Evolutionary conservation across 345 rosid genomes (phyloP).

Genomic region (Boechera divaricarpa): DNA sequence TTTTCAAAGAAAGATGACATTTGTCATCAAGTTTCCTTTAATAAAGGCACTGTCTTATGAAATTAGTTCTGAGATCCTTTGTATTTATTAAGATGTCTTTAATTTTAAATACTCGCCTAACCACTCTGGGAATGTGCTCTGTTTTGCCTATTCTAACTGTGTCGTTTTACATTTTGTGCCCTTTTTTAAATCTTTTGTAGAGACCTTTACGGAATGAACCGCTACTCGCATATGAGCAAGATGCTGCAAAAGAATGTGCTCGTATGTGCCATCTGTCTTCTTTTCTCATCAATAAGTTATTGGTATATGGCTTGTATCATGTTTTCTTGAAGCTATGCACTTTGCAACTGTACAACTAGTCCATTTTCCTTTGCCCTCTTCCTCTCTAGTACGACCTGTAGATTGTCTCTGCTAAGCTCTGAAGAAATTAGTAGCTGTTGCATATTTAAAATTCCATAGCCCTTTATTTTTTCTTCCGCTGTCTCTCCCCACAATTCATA

Average conservation of each 20-base stretch:
- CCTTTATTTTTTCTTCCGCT: neutral
- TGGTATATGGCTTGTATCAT: constrained; percentile 22
- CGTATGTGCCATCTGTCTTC: constrained; percentile 55
- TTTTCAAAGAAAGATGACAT: constrained; percentile 8
- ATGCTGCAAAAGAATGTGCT: constrained; percentile 52
- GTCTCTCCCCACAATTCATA: neutral
- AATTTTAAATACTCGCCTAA: neutral
- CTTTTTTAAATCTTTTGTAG: constrained; percentile 45
- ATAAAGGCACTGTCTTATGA: constrained; percentile 3
- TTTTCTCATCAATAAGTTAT: constrained; percentile 9
- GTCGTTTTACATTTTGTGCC: neutral
- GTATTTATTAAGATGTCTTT: neutral
- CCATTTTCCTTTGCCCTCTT: constrained; percentile 1
- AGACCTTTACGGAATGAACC: constrained; percentile 42
- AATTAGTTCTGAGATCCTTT: neutral
- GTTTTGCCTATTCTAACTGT: constrained; percentile 4
- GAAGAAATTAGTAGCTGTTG: constrained; percentile 17
- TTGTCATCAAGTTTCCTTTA: constrained; percentile 5
- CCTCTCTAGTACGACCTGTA: constrained; percentile 14
- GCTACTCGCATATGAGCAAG: constrained; percentile 65
- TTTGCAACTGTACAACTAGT: constrained; percentile 9
- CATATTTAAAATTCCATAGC: neutral
- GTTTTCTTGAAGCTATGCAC: constrained; percentile 24
- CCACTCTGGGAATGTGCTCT: neutral
- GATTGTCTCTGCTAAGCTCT: constrained; percentile 21